Evolutionary conservation across 2,329 filamentous ascomycete genomes (phyloP).

Genomic region (Fusarium penzigii): DNA sequence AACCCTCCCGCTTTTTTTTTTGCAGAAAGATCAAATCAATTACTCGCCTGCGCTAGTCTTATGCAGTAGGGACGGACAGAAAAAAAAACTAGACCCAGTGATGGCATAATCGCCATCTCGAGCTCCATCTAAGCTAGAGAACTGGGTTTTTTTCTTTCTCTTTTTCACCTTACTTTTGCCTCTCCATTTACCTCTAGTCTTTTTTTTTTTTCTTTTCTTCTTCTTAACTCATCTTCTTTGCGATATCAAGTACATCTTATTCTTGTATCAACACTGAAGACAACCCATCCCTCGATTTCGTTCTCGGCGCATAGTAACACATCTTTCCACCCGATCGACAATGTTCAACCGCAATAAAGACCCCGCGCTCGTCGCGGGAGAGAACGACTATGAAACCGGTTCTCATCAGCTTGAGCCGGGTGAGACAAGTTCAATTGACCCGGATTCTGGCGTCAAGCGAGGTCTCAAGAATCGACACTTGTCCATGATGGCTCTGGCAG

Average conservation of each 20-base stretch:
- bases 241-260: too few species aligned
- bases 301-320: too few species aligned
- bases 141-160: constrained; percentile 13
- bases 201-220: not conserved
- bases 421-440: constrained; percentile 52
- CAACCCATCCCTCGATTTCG: too few species aligned
- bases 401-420: constrained; percentile 17
- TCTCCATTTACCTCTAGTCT: not conserved
- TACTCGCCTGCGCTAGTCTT: constrained; percentile 22
- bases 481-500: constrained; percentile 65
- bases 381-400: constrained; percentile 20
- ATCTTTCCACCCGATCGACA: not conserved
- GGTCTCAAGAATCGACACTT: constrained; percentile 69
- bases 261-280: too few species aligned
- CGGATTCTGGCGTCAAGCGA: constrained; percentile 66
- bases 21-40: too few species aligned
- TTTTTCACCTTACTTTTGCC: not conserved
- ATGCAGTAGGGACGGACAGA: too few species aligned
- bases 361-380: constrained; percentile 16
- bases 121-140: constrained; percentile 16
- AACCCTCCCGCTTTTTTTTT: too few species aligned
- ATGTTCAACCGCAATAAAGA: constrained; percentile 23
- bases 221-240: not conserved
- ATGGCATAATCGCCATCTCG: constrained; percentile 24
- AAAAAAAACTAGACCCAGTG: constrained; percentile 19